These are phyloP conservation scores for Thuidium tamariscinum DNA, from an alignment of 225 moss, liverwort and hornwort species.

Conservation along the genomic window DNA sequence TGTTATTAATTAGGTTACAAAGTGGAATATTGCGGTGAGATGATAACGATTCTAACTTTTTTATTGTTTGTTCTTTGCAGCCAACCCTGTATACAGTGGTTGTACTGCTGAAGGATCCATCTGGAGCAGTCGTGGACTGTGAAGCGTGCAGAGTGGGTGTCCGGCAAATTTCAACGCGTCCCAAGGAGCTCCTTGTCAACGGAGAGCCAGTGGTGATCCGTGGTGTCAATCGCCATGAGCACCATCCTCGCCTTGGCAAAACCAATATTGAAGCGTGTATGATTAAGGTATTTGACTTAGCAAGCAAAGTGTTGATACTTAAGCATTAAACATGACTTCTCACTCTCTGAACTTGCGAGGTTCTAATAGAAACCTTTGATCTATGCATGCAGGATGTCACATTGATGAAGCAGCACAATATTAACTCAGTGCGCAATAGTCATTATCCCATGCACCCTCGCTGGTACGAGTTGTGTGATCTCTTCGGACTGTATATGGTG, in stretches of 20 bases:
- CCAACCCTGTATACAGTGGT: conserved; percentile 85
- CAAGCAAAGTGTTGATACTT: neutral
- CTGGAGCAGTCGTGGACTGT: conserved; percentile 65
- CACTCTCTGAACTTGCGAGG: neutral
- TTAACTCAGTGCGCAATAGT: conserved; percentile 89
- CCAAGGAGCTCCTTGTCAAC: conserved; percentile 85
- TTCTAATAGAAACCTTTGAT: neutral
- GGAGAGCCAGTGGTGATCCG: conserved; percentile 83
- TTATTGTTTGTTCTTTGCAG: conserved; percentile 22
- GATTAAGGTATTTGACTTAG: conserved; percentile 52
- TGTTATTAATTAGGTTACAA: neutral
- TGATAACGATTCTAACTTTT: neutral
- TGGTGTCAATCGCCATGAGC: conserved; percentile 98
- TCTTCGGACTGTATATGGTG: conserved; percentile 84
- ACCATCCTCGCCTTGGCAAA: conserved; percentile 93
- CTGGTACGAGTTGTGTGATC: conserved; percentile 98
- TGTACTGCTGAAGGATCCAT: conserved; percentile 53
- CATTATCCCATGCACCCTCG: conserved; percentile 96
- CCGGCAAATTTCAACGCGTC: conserved; percentile 50
- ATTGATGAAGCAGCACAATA: conserved; percentile 94
- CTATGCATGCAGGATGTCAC: conserved; percentile 57
- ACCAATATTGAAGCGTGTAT: conserved; percentile 81
- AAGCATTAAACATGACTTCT: neutral
- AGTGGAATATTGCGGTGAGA: neutral
- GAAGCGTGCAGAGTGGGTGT: conserved; percentile 87